These are phyloP conservation scores for Chloris gayana DNA, from an alignment of 176 grass and related monocot species.

Conservation along the genomic window DNA sequence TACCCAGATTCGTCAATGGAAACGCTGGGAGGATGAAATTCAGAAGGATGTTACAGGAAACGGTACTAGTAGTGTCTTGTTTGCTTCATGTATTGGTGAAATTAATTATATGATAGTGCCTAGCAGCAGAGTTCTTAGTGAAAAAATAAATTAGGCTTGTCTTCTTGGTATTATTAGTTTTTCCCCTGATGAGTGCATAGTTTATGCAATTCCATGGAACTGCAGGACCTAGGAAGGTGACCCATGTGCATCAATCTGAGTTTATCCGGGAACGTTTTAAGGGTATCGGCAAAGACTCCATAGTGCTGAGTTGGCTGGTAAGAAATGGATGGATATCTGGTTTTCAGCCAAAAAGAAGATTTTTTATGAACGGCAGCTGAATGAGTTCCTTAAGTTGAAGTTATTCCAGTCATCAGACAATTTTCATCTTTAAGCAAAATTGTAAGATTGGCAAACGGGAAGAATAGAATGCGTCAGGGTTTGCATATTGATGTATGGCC, in stretches of 20 bases:
- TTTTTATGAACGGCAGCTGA: background rate
- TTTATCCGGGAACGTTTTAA: slow-evolving; percentile 85
- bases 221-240: slow-evolving; percentile 51
- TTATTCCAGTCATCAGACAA: background rate
- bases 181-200: background rate
- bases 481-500: too few relatives aligned
- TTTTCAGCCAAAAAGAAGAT: background rate
- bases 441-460: too few relatives aligned
- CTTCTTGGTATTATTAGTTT: too few relatives aligned
- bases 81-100: slow-evolving; percentile 19
- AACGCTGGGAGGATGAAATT: slow-evolving; percentile 79
- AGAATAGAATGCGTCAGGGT: too few relatives aligned
- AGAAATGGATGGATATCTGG: slow-evolving; percentile 29
- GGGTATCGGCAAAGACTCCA: slow-evolving; percentile 66
- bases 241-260: slow-evolving; percentile 68
- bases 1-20: slow-evolving; percentile 85
- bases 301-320: slow-evolving; percentile 83
- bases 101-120: slow-evolving; percentile 20
- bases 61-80: slow-evolving; percentile 48
- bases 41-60: slow-evolving; percentile 56
- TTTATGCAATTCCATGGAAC: too few relatives aligned
- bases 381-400: background rate
- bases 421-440: background rate
- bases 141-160: background rate
- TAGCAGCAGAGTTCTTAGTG: background rate